Evolutionary conservation across 176 grass and related monocot species (phyloP), one percentile per base, ranked within the genome.

Genomic region (Aegilops speltoides): DNA sequence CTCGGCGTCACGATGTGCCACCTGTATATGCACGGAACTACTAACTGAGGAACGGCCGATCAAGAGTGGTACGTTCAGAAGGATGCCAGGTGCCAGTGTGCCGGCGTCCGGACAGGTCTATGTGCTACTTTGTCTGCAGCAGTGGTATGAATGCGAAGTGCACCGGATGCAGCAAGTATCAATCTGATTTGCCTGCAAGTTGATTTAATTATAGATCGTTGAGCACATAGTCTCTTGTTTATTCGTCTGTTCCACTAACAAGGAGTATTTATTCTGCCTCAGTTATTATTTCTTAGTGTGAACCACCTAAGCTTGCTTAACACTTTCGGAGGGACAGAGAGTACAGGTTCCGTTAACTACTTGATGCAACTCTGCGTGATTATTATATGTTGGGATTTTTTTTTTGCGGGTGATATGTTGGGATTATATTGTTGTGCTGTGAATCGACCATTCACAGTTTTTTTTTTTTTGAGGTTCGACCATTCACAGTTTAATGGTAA

Each of bases 1-100:
- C 78, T 89, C 22, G 96, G 96, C 82, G 91, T 93, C 86, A 91
- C 90, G 17, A 95, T 41, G 50, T 92, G 86, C 93, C 96, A 95
- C 87, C 93, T 98, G 46, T 1, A 75, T 20, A 41, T 40, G 34
- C 57, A 38, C 26, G 33, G 36, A 41, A 29, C 26, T 4, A 24
- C 16, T 45, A 26, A 57, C 8, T 4, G 4, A 88, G 11, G 24
- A 84, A 26, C 37, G 24, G 3, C 17, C 3, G n/a, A 16, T 19
- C 26, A 48, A 32, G 24, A 73, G 8, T 52, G 1, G 15, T 20
- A 57, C 6, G 52, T 12, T 56, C 8, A 77, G 46, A 76, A 52
- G 25, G 17, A 20, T 19, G 24, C 26, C 43, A 52, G 19, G 73
- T 20, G 73, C 16, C 25, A 52, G 0, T 10, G 24, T 57, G 48